A percentile compares a stretch with the other conserved stretches of the same genome.
Evolutionary conservation across 441 rosid species (phyloP).

Genomic region (Isatis lusitanica): DNA sequence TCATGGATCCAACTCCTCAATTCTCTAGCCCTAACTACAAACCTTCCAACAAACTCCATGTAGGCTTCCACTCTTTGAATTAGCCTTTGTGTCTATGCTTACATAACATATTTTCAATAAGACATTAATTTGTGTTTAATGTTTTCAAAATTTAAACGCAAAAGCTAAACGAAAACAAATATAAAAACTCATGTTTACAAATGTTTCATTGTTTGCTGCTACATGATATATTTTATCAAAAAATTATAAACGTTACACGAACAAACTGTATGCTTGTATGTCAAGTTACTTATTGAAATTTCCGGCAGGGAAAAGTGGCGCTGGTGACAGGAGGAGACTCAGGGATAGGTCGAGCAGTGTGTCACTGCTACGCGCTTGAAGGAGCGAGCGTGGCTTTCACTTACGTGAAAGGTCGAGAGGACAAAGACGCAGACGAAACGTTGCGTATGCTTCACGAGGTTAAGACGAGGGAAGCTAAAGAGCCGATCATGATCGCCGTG

Average conservation of each 20-base stretch:
- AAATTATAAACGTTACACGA: neutral
- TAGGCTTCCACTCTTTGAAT: neutral
- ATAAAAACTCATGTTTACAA: neutral
- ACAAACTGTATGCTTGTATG: neutral
- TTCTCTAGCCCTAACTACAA: constrained; percentile 48
- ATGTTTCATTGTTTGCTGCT: neutral
- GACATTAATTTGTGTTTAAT: neutral
- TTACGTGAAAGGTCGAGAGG: constrained; percentile 55
- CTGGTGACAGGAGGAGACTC: constrained; percentile 82
- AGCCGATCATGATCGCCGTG: constrained; percentile 53
- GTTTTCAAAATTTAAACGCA: neutral
- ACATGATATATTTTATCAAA: neutral
- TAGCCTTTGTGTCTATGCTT: neutral
- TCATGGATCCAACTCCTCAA: constrained; percentile 75
- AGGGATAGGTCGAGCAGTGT: constrained; percentile 72
- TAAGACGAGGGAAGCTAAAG: constrained; percentile 56
- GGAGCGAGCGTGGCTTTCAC: constrained; percentile 87
- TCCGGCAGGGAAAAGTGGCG: constrained; percentile 64
- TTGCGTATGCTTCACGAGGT: constrained; percentile 48
- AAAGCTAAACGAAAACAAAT: neutral
- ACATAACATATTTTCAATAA: neutral
- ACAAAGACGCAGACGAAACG: constrained; percentile 66
- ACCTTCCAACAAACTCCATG: constrained; percentile 71
- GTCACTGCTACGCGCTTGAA: constrained; percentile 49
- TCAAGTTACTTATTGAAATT: neutral